phyloP scores from a whole-genome alignment of 2,329 filamentous ascomycete genomes.

The Saccharata proteae region DNA sequence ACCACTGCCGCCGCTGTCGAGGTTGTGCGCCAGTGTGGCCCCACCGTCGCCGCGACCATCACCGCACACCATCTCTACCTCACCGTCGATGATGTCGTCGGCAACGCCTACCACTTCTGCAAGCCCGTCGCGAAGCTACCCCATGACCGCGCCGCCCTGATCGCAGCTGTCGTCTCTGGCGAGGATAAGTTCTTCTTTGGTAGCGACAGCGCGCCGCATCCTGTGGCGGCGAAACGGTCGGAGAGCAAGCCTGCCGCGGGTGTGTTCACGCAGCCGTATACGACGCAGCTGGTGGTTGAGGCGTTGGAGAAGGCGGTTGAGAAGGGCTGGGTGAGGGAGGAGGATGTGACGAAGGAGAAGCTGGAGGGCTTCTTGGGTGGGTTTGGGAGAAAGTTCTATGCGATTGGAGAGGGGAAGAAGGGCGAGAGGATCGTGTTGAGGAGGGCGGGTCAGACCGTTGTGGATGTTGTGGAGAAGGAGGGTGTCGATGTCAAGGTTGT shows the following conservation, averaged over 20 bases:
- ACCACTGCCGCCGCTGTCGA: conserved; percentile 71
- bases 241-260: conserved; percentile 51
- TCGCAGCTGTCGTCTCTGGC: conserved; percentile 50
- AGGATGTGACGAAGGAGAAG: conserved; percentile 42
- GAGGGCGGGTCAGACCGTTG: conserved; percentile 43
- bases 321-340: conserved; percentile 39
- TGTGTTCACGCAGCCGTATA: conserved; percentile 68
- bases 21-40: conserved; percentile 64
- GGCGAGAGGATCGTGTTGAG: conserved; percentile 43
- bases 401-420: conserved; percentile 31
- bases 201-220: conserved; percentile 62
- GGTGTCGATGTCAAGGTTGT: conserved; percentile 47
- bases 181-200: conserved; percentile 61
- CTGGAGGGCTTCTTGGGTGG: conserved; percentile 46
- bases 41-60: conserved; percentile 67
- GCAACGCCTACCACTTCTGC: conserved; percentile 67
- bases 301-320: conserved; percentile 51
- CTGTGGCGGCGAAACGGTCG: conserved; percentile 46
- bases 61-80: conserved; percentile 80
- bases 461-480: conserved; percentile 41
- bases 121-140: conserved; percentile 56
- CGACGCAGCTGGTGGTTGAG: conserved; percentile 52
- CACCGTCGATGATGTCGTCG: conserved; percentile 54
- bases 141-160: conserved; percentile 57
- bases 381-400: conserved; percentile 48